Conservation (phyloP, 768 basidiomycete species). For the Mycena maculata region DNA sequence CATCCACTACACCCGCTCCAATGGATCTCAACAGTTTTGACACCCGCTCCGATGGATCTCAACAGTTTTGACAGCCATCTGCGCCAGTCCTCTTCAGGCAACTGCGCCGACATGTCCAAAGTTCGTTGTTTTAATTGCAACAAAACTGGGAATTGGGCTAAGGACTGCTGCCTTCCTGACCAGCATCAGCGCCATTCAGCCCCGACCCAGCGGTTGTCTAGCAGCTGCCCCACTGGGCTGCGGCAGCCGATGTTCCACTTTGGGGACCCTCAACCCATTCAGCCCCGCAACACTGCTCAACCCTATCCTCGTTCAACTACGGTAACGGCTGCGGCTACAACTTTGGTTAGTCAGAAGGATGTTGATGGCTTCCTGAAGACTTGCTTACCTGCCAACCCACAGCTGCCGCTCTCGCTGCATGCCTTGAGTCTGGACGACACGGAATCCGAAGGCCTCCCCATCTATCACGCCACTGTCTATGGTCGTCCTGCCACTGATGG, state of each 20-base stretch:
- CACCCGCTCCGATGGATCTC: slow-evolving; percentile 6
- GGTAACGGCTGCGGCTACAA: too few relatives aligned
- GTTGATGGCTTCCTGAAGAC: background rate
- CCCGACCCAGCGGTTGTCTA: background rate
- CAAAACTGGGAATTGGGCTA: slow-evolving; percentile 22
- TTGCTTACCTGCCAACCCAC: background rate
- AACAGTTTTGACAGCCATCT: background rate
- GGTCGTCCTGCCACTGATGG: background rate
- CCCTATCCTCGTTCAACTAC: background rate
- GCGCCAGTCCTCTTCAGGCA: background rate
- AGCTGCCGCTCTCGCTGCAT: background rate
- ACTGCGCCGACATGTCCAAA: slow-evolving; percentile 1
- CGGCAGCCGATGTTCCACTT: slow-evolving; percentile 4
- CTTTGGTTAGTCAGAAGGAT: background rate
- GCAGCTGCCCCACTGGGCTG: background rate
- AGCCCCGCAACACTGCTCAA: background rate
- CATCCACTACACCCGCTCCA: background rate
- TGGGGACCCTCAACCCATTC: background rate
- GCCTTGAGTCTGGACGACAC: slow-evolving; percentile 7
- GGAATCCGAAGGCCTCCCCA: too few relatives aligned
- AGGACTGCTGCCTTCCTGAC: slow-evolving; percentile 15
- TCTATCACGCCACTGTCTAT: slow-evolving; percentile 8
- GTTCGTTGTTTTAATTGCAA: slow-evolving; percentile 31
- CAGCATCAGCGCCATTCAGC: background rate
- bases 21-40: too few relatives aligned